Base-by-base conservation (phyloP, 257 asterid genomes). In the Thymus quinquecostatus region DNA sequence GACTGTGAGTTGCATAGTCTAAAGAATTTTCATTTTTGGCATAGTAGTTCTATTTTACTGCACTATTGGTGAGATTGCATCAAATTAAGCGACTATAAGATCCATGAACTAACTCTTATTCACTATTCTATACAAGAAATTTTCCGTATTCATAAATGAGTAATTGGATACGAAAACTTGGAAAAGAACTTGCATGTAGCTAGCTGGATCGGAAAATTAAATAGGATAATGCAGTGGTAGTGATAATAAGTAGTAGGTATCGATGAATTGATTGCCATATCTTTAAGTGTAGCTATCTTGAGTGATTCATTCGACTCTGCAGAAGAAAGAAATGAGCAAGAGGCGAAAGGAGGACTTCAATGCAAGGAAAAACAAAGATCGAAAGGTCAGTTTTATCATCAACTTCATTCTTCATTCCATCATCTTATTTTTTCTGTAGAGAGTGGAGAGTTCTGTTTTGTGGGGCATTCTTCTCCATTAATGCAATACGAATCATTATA, bases 311-410 rank as follows among this genome's bases (percentile, higher is more conserved):
- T 64, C 50, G 11, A 58, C 70, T 73, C 63, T 83, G 78, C 86
- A 91, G 97, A 91, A 83, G 91, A 91, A 86, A 60, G 98, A 93
- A 75, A 79, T 74, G 56, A 82, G 76, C 88, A 88, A 80, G 90
- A 89, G 92, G 79, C 84, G 89, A 82, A 91, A 94, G 77, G 97
- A 91, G 32, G 97, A 94, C 58, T 63, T 83, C 60, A 85, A 59
- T 68, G 70, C 84, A 63, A 83, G 93, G 84, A 94, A 83, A 84
- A 78, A 36, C 50, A 94, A 87, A 81, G 98, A 94, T 38, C 82
- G 86, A 82, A 91, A 91, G 90, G 99, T 89, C 60, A 75, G 66
- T 43, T 47, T 36, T 74, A 66, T 56, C 40, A 30, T 66, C 30
- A 11, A 54, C 2, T 59, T 13, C 53, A 48, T 58, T 79, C 60